Base-by-base conservation (phyloP, 768 basidiomycete species). In the Ramaria rubella region DNA sequence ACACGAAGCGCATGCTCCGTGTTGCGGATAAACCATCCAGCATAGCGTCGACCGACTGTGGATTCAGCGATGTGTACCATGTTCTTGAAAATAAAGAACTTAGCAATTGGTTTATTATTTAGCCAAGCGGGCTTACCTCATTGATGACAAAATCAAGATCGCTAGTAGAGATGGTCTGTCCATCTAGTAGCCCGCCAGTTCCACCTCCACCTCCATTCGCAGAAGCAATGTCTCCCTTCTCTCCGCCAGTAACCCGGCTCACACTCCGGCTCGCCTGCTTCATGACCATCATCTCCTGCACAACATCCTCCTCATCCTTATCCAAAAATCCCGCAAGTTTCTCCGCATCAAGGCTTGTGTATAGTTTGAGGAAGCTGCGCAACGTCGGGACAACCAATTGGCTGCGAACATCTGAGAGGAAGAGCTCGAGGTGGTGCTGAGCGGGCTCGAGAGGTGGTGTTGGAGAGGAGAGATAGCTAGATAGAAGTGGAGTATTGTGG, bases 51-150 rank as follows among this genome's bases (percentile, higher is more conserved):
- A 15, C 94, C 93, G 19, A 95, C 85, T 0, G 92, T 96, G 21
- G 92, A 93, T 69, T 98, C 94, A 3, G 90, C 87, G 60, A 98
- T 93, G 63, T 95, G 90, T 7, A 98, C 88, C 88, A 94, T 94
- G 68, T 94, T 91, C 94, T 97, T 62, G 23, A n/a, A n/a, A n/a
- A n/a, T n/a, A n/a, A n/a, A n/a, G n/a, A n/a, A n/a, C n/a, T n/a
- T n/a, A n/a, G n/a, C n/a, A n/a, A n/a, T n/a, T n/a, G n/a, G n/a
- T n/a, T n/a, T n/a, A n/a, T n/a, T n/a, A n/a, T 8, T 14, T 31
- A n/a, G n/a, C n/a, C n/a, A n/a, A n/a, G n/a, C n/a, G n/a, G n/a
- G 73, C 83, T 64, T 62, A 93, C 94, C 75, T 93, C 89, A 60
- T 94, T 85, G 63, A 98, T 94, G 56, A 89, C 87, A 66, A 98